A percentile compares a stretch with the other conserved stretches of the same genome.
phyloP scores from a whole-genome alignment of 1,284 basidiomycete genomes.

The Ganoderma sp. region DNA sequence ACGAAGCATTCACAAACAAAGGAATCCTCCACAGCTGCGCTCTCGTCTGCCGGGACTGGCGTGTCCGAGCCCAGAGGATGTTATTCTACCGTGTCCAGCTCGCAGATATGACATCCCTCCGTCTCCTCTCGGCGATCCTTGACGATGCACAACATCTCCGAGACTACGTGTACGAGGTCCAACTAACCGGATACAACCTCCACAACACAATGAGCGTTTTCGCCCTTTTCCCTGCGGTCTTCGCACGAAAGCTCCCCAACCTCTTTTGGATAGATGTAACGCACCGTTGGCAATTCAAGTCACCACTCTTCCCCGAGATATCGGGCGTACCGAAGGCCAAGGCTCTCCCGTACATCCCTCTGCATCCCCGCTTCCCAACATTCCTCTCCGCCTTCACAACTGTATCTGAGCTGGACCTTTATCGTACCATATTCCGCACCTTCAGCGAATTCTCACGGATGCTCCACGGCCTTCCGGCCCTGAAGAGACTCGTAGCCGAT shows the following conservation, averaged over 20 bases:
- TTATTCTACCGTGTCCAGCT: not conserved
- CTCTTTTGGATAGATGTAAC: not conserved
- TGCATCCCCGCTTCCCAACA: not conserved
- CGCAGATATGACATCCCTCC: not conserved
- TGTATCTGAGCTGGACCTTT: not conserved
- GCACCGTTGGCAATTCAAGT: not conserved
- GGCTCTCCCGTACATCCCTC: not conserved
- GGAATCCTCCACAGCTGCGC: no score
- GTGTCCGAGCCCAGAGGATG: not conserved
- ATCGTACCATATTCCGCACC: not conserved
- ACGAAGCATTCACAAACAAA: no score
- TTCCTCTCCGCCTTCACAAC: constrained; percentile 1
- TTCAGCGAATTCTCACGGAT: not conserved
- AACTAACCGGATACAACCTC: not conserved
- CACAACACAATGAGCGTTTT: not conserved
- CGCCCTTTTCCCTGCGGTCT: not conserved
- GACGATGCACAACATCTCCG: not conserved
- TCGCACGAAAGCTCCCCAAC: not conserved
- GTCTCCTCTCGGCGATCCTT: not conserved
- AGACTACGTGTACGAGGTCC: not conserved
- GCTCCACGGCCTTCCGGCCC: not conserved
- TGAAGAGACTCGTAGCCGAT: not conserved
- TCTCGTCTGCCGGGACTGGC: not conserved
- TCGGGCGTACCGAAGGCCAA: not conserved
- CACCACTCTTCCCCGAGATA: not conserved